These are phyloP conservation scores for Phaeosphaeriaceae sp. DNA, from an alignment of 2,329 filamentous ascomycete genomes.

Conservation along the genomic window DNA sequence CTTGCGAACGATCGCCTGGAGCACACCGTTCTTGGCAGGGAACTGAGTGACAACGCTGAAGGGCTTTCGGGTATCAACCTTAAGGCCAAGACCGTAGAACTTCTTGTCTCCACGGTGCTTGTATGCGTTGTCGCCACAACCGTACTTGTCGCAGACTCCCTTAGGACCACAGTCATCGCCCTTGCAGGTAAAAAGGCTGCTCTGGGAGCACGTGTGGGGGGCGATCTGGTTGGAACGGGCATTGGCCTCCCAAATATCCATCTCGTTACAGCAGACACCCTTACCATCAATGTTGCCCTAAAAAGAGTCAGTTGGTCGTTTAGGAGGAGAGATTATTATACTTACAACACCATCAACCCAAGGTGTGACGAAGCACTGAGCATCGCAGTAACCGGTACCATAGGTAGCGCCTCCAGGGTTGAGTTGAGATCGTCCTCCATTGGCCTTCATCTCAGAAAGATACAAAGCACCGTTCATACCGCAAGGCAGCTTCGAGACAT, in stretches of 20 bases:
- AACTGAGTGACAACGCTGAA: conserved; percentile 74
- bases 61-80: conserved; percentile 64
- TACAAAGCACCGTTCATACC: conserved; percentile 52
- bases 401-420: conserved; percentile 62
- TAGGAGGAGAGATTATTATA: not conserved
- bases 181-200: conserved; percentile 51
- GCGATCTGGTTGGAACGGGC: conserved; percentile 53
- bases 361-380: conserved; percentile 54
- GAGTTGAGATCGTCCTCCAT: conserved; percentile 43
- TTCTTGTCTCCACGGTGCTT: conserved; percentile 23
- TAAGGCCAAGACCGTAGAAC: conserved; percentile 45
- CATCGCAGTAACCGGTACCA: conserved; percentile 64
- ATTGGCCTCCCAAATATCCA: conserved; percentile 65
- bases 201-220: conserved; percentile 57
- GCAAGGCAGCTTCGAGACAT: conserved; percentile 56
- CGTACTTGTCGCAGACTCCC: conserved; percentile 46
- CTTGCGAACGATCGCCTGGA: conserved; percentile 67
- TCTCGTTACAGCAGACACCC: conserved; percentile 61
- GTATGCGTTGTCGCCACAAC: conserved; percentile 47
- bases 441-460: conserved; percentile 48
- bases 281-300: conserved; percentile 52
- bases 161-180: conserved; percentile 50
- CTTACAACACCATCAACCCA: conserved; percentile 48
- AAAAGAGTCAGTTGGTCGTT: conserved; percentile 48
- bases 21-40: conserved; percentile 62